A percentile compares a stretch with the other conserved stretches of the same genome.
These are phyloP conservation scores for Cystobasidium ongulense DNA, from an alignment of 768 basidiomycete genomes.

Conservation along the genomic window DNA sequence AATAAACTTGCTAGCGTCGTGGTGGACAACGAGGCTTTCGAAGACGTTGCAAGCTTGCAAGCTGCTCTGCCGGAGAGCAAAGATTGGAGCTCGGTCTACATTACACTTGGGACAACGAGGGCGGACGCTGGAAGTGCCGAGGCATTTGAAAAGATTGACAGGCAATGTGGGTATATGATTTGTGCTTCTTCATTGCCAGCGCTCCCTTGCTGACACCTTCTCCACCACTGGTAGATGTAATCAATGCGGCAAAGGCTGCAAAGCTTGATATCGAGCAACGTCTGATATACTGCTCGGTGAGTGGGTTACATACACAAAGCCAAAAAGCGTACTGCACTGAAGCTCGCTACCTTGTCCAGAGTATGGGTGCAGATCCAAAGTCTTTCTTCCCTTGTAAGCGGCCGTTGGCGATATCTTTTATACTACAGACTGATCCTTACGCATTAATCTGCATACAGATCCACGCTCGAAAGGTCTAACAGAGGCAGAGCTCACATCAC, in stretches of 20 bases:
- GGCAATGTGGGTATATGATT: slow-evolving; percentile 53
- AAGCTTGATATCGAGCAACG: slow-evolving; percentile 54
- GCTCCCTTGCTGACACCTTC: neutral
- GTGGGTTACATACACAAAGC: slow-evolving; percentile 34
- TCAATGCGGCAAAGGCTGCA: slow-evolving; percentile 57
- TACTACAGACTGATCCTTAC: slow-evolving; percentile 1
- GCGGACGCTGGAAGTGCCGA: slow-evolving; percentile 57
- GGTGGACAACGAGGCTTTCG: slow-evolving; percentile 62
- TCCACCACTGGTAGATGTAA: neutral
- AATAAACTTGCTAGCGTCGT: slow-evolving; percentile 60
- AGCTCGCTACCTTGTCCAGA: slow-evolving; percentile 51
- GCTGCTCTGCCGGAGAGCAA: slow-evolving; percentile 55
- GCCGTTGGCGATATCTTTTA: neutral
- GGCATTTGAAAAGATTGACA: slow-evolving; percentile 67
- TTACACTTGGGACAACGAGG: slow-evolving; percentile 63
- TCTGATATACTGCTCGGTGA: slow-evolving; percentile 63
- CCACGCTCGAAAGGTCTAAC: slow-evolving; percentile 66
- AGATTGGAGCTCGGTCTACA: slow-evolving; percentile 52
- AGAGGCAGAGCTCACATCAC: slow-evolving; percentile 57
- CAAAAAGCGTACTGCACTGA: neutral
- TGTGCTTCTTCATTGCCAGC: neutral
- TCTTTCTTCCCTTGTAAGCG: slow-evolving; percentile 46
- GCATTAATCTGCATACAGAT: neutral
- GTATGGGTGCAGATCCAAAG: slow-evolving; percentile 50
- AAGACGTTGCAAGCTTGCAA: slow-evolving; percentile 51